Evolutionary conservation across 177 flowering plant species (phyloP), one percentile per base, ranked within the genome.

Genomic region (Vitis hybrid): DNA sequence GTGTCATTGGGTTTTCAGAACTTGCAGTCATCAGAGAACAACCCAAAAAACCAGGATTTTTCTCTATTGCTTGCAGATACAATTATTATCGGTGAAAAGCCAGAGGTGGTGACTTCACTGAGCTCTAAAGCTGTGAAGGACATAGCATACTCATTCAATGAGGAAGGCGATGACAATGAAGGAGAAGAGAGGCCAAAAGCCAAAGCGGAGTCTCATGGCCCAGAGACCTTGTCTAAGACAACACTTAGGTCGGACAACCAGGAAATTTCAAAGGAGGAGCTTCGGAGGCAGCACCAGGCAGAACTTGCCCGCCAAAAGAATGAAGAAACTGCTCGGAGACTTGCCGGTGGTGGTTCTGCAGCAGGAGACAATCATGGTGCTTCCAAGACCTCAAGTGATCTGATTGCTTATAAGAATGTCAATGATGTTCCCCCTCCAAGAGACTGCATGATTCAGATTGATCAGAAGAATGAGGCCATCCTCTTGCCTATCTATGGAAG

Each of bases 1-100:
- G 89, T 93, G 10, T 84, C 91, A 1, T 80, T 93, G 60, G 98
- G 98, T 16, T 87, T 93, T 63, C 93, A 89, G 80, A 87, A 88
- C 70, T 73, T 91, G 79, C 82, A 81, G 66, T 69, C 76, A 3
- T 72, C 82, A 60, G 80, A 84, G 18, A 79, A 70, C 0, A 85
- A 87, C 12, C 78, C 88, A 14, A 89, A 86, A 75, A 83, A 74
- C 54, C 78, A 79, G 63, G 87, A 79, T 1, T 89, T 85, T 52
- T 84, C 94, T 1, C 56, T 87, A 30, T 74, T 93, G 79, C 78
- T 91, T 21, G 96, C 98, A 2, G 97, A 93, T 69, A 93, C 96
- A 0, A 90, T 93, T 7, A 73, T 89, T 58, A 73, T 92, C 8
- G 69, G 68, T 49, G 65, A 75, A 10, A 66, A 6, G 5, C 79